Conservation (phyloP, 257 asterid genomes). For the Primulina eburnea region DNA sequence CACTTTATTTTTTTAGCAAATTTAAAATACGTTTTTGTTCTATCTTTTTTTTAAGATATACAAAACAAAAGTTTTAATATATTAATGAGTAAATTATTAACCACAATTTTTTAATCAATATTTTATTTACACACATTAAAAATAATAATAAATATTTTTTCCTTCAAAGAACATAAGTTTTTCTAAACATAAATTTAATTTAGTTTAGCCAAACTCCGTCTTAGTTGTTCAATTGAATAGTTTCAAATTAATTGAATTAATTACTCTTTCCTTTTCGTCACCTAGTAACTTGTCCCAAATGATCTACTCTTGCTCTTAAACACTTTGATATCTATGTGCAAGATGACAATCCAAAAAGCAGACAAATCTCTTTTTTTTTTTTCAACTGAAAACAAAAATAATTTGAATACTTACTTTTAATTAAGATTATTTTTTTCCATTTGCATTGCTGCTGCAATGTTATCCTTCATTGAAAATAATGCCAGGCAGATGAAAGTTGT, state of each 20-base stretch:
- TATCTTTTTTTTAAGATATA: no score
- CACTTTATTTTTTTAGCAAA: no score
- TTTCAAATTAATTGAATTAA: not conserved
- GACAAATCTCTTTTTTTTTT: not conserved
- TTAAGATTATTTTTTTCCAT: not conserved
- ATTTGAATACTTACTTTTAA: not conserved
- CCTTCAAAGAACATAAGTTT: no score
- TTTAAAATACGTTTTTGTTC: no score
- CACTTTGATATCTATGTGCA: not conserved
- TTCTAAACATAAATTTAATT: no score
- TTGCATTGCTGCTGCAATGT: not conserved
- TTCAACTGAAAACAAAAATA: no score
- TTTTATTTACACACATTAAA: no score
- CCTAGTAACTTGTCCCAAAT: not conserved
- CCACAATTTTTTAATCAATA: no score
- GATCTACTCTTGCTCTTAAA: not conserved
- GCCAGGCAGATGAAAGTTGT: not conserved
- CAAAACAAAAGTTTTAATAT: no score
- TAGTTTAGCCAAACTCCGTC: no score
- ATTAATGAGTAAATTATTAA: no score
- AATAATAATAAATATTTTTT: no score
- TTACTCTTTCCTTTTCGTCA: not conserved
- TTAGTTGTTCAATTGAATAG: not conserved
- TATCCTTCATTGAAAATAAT: not conserved
- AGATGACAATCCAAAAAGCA: not conserved